Evolutionary conservation across 306 rosid genomes (phyloP).

Genomic region (Argentina anserina): DNA sequence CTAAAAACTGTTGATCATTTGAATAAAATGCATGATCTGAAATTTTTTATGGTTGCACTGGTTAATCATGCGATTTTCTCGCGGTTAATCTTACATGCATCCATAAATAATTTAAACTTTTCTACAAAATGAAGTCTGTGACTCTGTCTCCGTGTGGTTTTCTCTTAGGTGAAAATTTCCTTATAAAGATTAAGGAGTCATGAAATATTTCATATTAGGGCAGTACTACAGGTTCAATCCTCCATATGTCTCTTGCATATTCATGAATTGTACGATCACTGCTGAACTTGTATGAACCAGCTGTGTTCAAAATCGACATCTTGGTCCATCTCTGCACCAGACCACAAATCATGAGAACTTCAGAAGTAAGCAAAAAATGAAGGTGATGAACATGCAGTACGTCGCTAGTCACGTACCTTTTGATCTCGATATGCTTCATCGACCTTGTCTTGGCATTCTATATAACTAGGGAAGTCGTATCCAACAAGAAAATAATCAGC

Average conservation of each 20-base stretch:
- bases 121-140: background rate
- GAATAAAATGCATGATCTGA: background rate
- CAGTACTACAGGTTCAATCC: constrained; percentile 56
- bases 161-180: background rate
- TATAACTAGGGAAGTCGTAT: constrained; percentile 92
- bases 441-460: constrained; percentile 88
- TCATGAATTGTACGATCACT: constrained; percentile 96
- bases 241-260: constrained; percentile 89
- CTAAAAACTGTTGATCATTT: background rate
- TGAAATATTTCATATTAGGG: constrained; percentile 7
- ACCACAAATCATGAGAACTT: background rate
- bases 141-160: background rate
- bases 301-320: constrained; percentile 95
- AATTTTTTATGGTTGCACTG: background rate
- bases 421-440: constrained; percentile 80
- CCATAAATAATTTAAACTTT: background rate
- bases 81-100: background rate
- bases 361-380: background rate
- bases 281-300: constrained; percentile 95
- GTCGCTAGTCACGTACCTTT: constrained; percentile 53
- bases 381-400: constrained; percentile 2
- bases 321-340: constrained; percentile 74
- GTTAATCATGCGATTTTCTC: background rate
- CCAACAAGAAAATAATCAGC: constrained; percentile 98
- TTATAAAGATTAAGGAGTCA: background rate